These are phyloP conservation scores for Fraxinus ornus DNA, from an alignment of 305 asterid genomes.

Conservation along the genomic window DNA sequence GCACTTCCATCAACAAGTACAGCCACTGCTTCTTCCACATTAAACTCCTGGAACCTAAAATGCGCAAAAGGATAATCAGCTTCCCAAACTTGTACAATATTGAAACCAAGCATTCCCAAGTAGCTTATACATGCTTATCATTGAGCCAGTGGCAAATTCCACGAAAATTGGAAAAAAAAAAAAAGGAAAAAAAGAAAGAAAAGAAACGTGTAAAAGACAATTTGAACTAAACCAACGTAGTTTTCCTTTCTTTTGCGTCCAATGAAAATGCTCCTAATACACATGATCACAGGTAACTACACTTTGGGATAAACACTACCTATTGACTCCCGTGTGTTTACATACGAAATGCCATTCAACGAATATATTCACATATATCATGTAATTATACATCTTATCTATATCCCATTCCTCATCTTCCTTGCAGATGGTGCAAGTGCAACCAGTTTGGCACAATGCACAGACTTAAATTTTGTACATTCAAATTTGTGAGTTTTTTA, in stretches of 20 bases:
- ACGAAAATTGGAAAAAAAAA: not conserved
- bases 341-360: not conserved
- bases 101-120: not conserved
- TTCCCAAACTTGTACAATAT: not conserved
- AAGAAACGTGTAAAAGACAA: not conserved
- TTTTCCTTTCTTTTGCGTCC: not conserved
- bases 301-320: not conserved
- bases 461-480: not conserved
- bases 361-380: not conserved
- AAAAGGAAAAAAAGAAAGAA: too few species aligned
- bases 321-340: not conserved
- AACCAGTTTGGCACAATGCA: not conserved
- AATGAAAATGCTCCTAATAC: not conserved
- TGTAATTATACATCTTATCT: not conserved
- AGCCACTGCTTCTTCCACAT: constrained; percentile 63
- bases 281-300: not conserved
- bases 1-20: constrained; percentile 64
- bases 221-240: not conserved
- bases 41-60: constrained; percentile 67
- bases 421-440: not conserved
- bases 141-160: not conserved
- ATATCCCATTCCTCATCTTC: not conserved
- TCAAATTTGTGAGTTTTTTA: not conserved
- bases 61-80: constrained; percentile 2
- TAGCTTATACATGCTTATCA: not conserved